Conservation (phyloP, 1,284 basidiomycete species). For the Polyporus tsugae region DNA sequence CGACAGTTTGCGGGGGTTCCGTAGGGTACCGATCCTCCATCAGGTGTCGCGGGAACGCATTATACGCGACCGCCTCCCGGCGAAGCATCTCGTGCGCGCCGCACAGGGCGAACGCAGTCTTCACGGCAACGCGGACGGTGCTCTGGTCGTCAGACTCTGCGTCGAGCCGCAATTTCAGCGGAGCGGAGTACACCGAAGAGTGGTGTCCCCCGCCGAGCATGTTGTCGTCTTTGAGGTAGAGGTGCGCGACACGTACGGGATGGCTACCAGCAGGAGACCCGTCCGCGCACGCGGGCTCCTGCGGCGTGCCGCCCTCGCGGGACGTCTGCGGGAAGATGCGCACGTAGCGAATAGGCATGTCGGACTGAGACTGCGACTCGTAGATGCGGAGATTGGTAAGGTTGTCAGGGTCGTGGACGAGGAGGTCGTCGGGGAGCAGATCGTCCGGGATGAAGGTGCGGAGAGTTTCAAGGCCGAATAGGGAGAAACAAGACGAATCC, state of each 20-base stretch:
- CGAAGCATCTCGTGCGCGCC: constrained; percentile 39
- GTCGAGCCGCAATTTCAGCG: constrained; percentile 40
- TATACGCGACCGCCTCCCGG: constrained; percentile 54
- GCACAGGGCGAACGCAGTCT: constrained; percentile 31
- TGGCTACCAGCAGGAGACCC: neutral
- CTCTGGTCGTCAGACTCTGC: constrained; percentile 31
- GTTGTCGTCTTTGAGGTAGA: constrained; percentile 40
- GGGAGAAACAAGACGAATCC: constrained; percentile 11
- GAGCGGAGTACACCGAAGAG: constrained; percentile 42
- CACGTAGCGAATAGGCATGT: constrained; percentile 21
- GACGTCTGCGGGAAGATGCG: constrained; percentile 34
- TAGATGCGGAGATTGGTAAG: neutral
- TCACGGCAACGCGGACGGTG: constrained; percentile 44
- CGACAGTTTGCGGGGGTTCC: no score
- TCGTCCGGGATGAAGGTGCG: constrained; percentile 39
- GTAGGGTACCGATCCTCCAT: constrained; percentile 45
- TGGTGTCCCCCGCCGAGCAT: constrained; percentile 43
- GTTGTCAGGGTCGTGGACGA: constrained; percentile 39
- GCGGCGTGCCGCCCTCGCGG: neutral
- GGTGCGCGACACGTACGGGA: constrained; percentile 27
- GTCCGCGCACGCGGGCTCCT: neutral
- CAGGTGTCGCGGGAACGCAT: constrained; percentile 51
- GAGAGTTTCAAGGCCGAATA: constrained; percentile 30
- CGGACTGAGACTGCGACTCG: neutral
- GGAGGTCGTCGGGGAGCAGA: constrained; percentile 42